Evolutionary conservation across 169 alveolate species (phyloP), one percentile per base, ranked within the genome.

Genomic region (Neospora caninum): DNA sequence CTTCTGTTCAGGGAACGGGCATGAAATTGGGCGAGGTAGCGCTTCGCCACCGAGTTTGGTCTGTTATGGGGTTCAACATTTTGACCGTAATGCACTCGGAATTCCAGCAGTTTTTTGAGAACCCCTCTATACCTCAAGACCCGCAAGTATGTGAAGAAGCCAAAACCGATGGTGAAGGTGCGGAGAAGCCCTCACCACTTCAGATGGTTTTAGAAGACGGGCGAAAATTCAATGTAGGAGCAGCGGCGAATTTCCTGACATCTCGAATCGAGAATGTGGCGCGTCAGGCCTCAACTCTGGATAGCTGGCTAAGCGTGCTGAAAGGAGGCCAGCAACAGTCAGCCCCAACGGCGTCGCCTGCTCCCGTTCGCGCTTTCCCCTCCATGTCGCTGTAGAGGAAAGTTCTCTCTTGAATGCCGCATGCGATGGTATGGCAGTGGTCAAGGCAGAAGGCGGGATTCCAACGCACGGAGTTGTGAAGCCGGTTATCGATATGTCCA

Each of bases 11-110:
- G 92, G 92, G 92, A 69, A 88, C 80, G 31, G 92, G 92, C 34
- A 45, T 88, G 83, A 45, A 88, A 36, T 25, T 88, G 41, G 92
- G 92, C 13, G 92, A 88, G 58, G 92, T 88, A 54, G 54, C 82
- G 34, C 64, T 88, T 83, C 92, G 92, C 36, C 92, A 88, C 58
- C 84, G 92, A 53, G 92, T 88, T 34, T 88, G 92, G 92, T 29
- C 70, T 4, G 82, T 80, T 0, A 36, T 88, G 92, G 92, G 92
- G 31, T 88, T 58, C 53, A 88, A 36, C 58, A 88, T 54, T 36
- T 36, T 88, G 7, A 58, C 92, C 22, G 29, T 88, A 80, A 88
- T 88, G 92, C 34, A 67, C 92, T 29, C 80, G 45, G 92, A 88
- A 80, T 88, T 88, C 41, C 53, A 88, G 6, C 80, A 36, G 84